Evolutionary conservation across 2,329 filamentous ascomycete genomes (phyloP), one percentile per base, ranked within the genome.

Genomic region (Xylariomycetidae sp.): DNA sequence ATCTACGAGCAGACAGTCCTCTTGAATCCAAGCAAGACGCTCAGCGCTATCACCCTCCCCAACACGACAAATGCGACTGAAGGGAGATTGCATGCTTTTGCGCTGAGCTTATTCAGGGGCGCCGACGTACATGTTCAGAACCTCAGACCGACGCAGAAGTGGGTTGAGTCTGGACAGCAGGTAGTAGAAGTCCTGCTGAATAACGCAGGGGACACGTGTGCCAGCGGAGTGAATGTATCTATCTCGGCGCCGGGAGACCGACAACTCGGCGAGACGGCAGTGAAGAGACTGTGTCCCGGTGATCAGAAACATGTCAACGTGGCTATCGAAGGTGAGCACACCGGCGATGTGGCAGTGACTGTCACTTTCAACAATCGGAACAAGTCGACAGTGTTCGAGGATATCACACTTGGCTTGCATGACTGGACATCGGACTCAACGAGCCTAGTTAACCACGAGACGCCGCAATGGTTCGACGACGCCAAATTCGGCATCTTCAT

Each of bases 401-500:
- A 23, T n/a, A n/a, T 23, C 20, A 23, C 8, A 8, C 8, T 23
- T 23, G 20, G 20, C 8, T 23, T 23, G n/a, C 8, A n/a, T 8
- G 20, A 23, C n/a, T 23, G 20, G 20, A 23, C 20, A n/a, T 23
- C 20, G 20, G 20, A 23, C n/a, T 23, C 20, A 8, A 23, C 8
- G n/a, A 23, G n/a, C 20, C 8, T 23, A n/a, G 20, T 23, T 8
- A 8, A 47, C 8, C 62, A 64, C 30, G 53, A 56, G 44, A 63
- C 61, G 13, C 70, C 70, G 0, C 54, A 59, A 5, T 76, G 72
- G 72, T 77, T 64, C 41, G 59, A 70, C 32, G 57, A 66, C 31
- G 67, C 59, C 16, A 77, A 77, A 34, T 77, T 58, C 41, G 72
- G 72, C 1, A 75, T 77, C 18, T 75, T 77, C 42, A 70, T 75